Base-by-base conservation (phyloP, 1,284 basidiomycete genomes). In the Papiliotrema laurentii region DNA sequence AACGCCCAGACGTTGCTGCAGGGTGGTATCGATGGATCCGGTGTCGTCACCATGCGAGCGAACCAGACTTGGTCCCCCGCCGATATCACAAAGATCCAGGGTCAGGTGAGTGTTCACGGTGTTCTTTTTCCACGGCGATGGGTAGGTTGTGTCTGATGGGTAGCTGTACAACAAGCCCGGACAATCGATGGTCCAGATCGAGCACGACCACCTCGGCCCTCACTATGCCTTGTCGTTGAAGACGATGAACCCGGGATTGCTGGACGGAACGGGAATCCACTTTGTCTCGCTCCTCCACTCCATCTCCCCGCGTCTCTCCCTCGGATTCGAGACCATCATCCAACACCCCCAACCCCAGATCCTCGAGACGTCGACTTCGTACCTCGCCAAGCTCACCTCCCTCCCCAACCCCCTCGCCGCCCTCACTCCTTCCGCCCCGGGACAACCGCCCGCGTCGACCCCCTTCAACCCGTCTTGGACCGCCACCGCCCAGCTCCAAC, bases 271-370 rank as follows among this genome's bases (percentile, higher is more conserved):
- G n/a, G 96, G 96, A 54, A 89, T 97, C 70, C 97, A 90, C 76
- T 82, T 97, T 50, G 89, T 85, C 64, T 92, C 84, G 67, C 90
- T 94, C 76, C 81, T 98, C 51, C 96, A 97, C 75, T 97, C 94
- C n/a, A 62, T 99, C 66, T 87, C 91, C 31, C 87, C 89, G 74
- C 87, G 87, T 68, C 76, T 98, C 56, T 90, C 94, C 2, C 71
- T 97, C 55, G 96, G 96, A 55, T 76, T 90, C 53, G 96, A 98
- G 76, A 81, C 84, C n/a, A 76, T 97, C 56, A 84, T 84, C 74
- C 93, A 97, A 72, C 73, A 76, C 49, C 86, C 85, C 53, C 80
- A 81, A 49, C 86, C 87, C 2, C 81, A 81, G 39, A 77, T 86
- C 65, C 72, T 84, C 47, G 92, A 97, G 60, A 69, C 86, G 30